Percentiles rank a stretch among this genome's conserved stretches.
These are phyloP conservation scores for Sugiyamaella americana DNA, from an alignment of 805 yeast species.

Conservation along the genomic window DNA sequence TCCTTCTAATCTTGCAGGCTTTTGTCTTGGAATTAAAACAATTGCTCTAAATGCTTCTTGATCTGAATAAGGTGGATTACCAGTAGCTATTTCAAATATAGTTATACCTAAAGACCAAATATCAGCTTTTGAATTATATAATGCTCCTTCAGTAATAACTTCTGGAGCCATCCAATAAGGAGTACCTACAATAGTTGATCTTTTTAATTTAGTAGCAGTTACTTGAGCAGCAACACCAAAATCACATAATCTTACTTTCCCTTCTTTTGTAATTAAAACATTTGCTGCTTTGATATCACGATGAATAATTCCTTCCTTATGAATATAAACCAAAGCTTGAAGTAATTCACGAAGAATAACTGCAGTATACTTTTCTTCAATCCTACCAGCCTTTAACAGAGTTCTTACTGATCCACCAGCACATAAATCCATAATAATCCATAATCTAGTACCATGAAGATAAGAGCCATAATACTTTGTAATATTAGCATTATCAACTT, in stretches of 20 bases:
- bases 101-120: slow-evolving; percentile 98
- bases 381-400: slow-evolving; percentile 72
- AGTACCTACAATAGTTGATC: slow-evolving; percentile 83
- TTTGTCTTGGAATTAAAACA: slow-evolving; percentile 85
- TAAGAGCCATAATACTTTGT: slow-evolving; percentile 89
- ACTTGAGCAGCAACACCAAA: slow-evolving; percentile 97
- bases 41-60: slow-evolving; percentile 92
- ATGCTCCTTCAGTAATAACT: slow-evolving; percentile 39
- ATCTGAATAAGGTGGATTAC: slow-evolving; percentile 95
- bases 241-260: slow-evolving; percentile 87
- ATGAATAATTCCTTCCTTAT: slow-evolving; percentile 85
- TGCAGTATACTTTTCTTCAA: slow-evolving; percentile 78
- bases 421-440: slow-evolving; percentile 98
- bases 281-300: slow-evolving; percentile 97
- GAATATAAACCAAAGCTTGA: slow-evolving; percentile 73
- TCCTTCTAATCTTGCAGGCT: slow-evolving; percentile 94
- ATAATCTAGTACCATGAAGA: slow-evolving; percentile 79
- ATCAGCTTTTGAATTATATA: slow-evolving; percentile 71
- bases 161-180: slow-evolving; percentile 56
- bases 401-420: slow-evolving; percentile 95
- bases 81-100: slow-evolving; percentile 88
- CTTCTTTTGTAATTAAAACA: slow-evolving; percentile 81
- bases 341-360: slow-evolving; percentile 81
- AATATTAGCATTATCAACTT: slow-evolving; percentile 68
- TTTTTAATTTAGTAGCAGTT: slow-evolving; percentile 62